Conservation (phyloP, 306 rosid species). For the Vigna trinervia region DNA sequence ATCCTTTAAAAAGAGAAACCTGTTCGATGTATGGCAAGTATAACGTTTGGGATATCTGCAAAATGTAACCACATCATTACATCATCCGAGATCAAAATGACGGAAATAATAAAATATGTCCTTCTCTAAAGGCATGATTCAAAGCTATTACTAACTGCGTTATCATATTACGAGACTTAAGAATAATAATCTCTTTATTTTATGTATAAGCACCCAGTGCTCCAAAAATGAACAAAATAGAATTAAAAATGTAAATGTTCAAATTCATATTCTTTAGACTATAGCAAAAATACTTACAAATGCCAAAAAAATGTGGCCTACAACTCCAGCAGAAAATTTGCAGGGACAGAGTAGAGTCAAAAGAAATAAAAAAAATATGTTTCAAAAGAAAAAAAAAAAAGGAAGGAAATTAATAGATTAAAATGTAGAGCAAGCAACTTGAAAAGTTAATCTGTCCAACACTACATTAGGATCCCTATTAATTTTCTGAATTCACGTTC, state of each 20-base stretch:
- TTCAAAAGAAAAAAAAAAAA: background rate
- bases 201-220: background rate
- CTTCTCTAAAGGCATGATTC: background rate
- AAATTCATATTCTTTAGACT: constrained; percentile 3
- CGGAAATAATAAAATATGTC: background rate
- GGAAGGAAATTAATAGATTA: too few relatives aligned
- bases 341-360: background rate
- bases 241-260: background rate
- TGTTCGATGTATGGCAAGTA: constrained; percentile 68
- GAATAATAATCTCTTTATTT: constrained; percentile 9
- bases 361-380: constrained; percentile 25
- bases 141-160: background rate
- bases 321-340: constrained; percentile 20
- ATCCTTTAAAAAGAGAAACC: constrained; percentile 75
- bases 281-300: constrained; percentile 12
- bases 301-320: constrained; percentile 5
- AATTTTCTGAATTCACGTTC: constrained; percentile 5
- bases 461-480: background rate
- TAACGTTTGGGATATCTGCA: constrained; percentile 86
- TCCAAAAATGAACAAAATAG: background rate
- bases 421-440: too few relatives aligned
- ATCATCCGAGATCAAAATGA: background rate
- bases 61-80: constrained; percentile 14
- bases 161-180: background rate
- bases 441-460: too few relatives aligned